Base-by-base conservation (phyloP, 352 stramenopile species). In the Globisporangium okanoganense region DNA sequence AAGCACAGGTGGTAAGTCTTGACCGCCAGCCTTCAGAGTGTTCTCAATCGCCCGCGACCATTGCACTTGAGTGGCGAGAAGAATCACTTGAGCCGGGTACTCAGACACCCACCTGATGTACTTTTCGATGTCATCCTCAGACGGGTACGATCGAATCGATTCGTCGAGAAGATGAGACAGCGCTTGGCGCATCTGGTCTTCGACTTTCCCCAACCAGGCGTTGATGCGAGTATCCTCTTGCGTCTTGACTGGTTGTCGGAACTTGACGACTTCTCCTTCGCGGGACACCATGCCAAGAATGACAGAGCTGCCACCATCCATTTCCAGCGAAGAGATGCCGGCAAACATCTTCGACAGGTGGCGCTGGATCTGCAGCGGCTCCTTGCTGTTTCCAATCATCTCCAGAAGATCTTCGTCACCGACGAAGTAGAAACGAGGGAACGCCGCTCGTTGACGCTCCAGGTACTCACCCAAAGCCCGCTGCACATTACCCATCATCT, bases 381-480 rank as follows among this genome's bases (percentile, higher is more conserved):
- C 96, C 61, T 98, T 97, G 62, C 96, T 96, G 73, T 99, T 99
- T 29, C 98, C 98, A 55, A 99, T 98, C 73, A 99, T 99, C 77
- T 99, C 98, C 22, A 99, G 86, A 55, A 99, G 87, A 79, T 99
- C 98, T 82, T 99, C 98, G 69, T 99, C 98, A 49, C 97, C 98
- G 12, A 99, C 88, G 65, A 99, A 99, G 73, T 99, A 99, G 71
- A 99, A 99, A n/a, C 98, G 94, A 70, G 73, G 90, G 62, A 99
- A 98, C 44, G 92, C 90, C 52, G 87, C 91, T 41, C 98, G 88
- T 75, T 99, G 97, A 16, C 97, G 98, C 71, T 99, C 97, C 9
- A 99, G 83, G 71, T 99, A 99, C 65, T 99, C 95, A 60, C 98
- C 97, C 9, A 99, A 79, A n/a, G 97, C 96, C 70, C 98, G 97